Percentiles rank a stretch among this genome's conserved stretches.
phyloP scores from a whole-genome alignment of 2,329 filamentous ascomycete genomes.

The Trichophyton rubrum region DNA sequence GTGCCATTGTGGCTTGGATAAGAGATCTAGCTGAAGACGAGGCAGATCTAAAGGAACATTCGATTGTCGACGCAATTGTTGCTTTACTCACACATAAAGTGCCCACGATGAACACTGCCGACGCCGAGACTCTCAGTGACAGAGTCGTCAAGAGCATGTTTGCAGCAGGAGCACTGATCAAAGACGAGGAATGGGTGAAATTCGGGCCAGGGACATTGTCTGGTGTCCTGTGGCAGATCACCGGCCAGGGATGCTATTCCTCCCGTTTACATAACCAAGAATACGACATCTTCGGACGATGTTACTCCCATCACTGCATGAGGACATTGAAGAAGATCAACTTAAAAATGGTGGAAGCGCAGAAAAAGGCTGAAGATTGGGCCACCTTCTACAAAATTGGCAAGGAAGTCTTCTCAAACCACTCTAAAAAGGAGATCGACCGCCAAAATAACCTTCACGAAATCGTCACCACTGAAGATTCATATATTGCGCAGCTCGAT shows the following conservation, averaged over 20 bases:
- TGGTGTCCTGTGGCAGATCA: slow-evolving; percentile 87
- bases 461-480: slow-evolving; percentile 84
- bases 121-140: slow-evolving; percentile 75
- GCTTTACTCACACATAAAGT: slow-evolving; percentile 88
- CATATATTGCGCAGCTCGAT: slow-evolving; percentile 78
- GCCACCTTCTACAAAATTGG: slow-evolving; percentile 74
- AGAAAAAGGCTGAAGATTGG: slow-evolving; percentile 69
- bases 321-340: slow-evolving; percentile 91
- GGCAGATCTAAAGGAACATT: slow-evolving; percentile 69
- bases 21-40: slow-evolving; percentile 84
- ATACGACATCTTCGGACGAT: slow-evolving; percentile 53
- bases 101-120: slow-evolving; percentile 94
- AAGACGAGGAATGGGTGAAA: slow-evolving; percentile 96
- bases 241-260: slow-evolving; percentile 82
- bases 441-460: slow-evolving; percentile 92
- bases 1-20: slow-evolving; percentile 75
- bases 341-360: slow-evolving; percentile 56
- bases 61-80: slow-evolving; percentile 75
- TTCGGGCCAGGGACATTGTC: slow-evolving; percentile 69
- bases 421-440: slow-evolving; percentile 75
- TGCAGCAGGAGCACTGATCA: slow-evolving; percentile 60
- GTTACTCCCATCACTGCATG: slow-evolving; percentile 89
- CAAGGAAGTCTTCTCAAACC: slow-evolving; percentile 59
- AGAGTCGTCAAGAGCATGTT: slow-evolving; percentile 72
- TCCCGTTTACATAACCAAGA: slow-evolving; percentile 61